Evolutionary conservation across 805 yeast genomes (phyloP).

Genomic region (Sugiyamaella valdiviana): DNA sequence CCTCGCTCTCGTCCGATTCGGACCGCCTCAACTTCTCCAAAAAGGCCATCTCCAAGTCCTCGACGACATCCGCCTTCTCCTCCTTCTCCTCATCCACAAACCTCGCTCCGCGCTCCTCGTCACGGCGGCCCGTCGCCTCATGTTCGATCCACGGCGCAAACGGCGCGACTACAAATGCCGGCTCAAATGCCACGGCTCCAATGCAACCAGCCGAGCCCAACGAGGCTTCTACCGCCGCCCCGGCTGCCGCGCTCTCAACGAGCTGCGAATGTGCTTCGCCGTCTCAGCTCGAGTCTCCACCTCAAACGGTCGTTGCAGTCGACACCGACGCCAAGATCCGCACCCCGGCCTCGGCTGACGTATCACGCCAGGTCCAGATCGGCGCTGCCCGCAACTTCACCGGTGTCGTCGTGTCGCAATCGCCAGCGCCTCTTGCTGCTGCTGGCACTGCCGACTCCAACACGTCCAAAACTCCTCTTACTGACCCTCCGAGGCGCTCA

Average conservation of each 20-base stretch:
- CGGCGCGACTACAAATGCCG: constrained; percentile 4
- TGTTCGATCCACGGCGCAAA: not conserved
- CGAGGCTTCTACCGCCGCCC: not conserved
- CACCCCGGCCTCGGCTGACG: constrained; percentile 3
- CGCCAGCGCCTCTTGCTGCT: too few species aligned
- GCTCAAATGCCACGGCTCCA: too few species aligned
- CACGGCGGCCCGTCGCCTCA: not conserved
- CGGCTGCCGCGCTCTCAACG: not conserved
- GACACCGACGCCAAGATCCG: not conserved
- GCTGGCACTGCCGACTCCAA: too few species aligned
- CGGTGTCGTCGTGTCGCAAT: not conserved
- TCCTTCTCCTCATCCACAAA: constrained; percentile 13
- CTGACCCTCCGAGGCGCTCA: not conserved
- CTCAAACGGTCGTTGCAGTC: not conserved
- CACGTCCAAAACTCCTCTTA: not conserved
- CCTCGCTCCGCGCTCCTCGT: not conserved
- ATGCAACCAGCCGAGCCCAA: too few species aligned
- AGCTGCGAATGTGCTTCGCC: not conserved
- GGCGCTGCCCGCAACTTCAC: not conserved
- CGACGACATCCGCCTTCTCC: constrained; percentile 19
- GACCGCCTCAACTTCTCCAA: constrained; percentile 10
- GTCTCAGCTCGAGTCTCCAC: not conserved
- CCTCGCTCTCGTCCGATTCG: too few species aligned
- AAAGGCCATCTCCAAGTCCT: constrained; percentile 14
- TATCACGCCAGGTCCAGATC: not conserved